A percentile compares a stretch with the other conserved stretches of the same genome.
phyloP scores from a whole-genome alignment of 129 eudicot species.

The Gnaphalium uliginosum region DNA sequence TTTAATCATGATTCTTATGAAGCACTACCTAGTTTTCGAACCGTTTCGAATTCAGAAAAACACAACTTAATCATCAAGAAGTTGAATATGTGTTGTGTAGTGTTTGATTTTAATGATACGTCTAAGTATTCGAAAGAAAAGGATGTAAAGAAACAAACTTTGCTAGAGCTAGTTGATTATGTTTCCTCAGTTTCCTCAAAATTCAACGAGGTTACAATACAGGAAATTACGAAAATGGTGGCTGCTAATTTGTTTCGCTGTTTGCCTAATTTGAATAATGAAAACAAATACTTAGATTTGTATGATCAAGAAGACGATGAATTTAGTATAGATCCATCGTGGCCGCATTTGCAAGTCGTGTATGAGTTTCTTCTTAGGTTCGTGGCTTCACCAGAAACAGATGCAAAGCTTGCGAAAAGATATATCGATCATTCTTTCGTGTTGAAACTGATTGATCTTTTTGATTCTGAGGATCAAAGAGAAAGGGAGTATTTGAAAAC shows the following conservation, averaged over 20 bases:
- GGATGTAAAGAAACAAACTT: slow-evolving; percentile 61
- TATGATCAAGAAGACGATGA: slow-evolving; percentile 80
- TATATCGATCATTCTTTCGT: slow-evolving; percentile 58
- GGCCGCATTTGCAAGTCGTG: slow-evolving; percentile 84
- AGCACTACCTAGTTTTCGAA: slow-evolving; percentile 62
- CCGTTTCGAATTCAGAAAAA: slow-evolving; percentile 60
- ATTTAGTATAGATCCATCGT: slow-evolving; percentile 59
- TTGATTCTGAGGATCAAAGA: slow-evolving; percentile 66
- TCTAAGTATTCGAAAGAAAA: slow-evolving; percentile 52
- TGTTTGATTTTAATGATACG: slow-evolving; percentile 64
- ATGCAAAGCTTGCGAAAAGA: slow-evolving; percentile 60
- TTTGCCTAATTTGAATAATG: slow-evolving; percentile 48
- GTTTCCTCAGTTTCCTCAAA: slow-evolving; percentile 51
- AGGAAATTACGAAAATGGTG: slow-evolving; percentile 66
- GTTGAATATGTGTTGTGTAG: slow-evolving; percentile 65
- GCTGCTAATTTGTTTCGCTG: slow-evolving; percentile 64
- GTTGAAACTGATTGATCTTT: slow-evolving; percentile 54
- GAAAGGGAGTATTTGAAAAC: slow-evolving; percentile 82
- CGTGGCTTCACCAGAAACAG: slow-evolving; percentile 65
- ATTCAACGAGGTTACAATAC: slow-evolving; percentile 62
- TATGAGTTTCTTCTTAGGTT: slow-evolving; percentile 73
- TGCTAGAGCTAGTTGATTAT: slow-evolving; percentile 72
- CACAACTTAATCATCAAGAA: slow-evolving; percentile 56
- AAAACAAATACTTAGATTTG: slow-evolving; percentile 44
- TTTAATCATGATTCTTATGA: slow-evolving; percentile 43